Base-by-base conservation (phyloP, 768 basidiomycete genomes). In the Serendipita sp. region DNA sequence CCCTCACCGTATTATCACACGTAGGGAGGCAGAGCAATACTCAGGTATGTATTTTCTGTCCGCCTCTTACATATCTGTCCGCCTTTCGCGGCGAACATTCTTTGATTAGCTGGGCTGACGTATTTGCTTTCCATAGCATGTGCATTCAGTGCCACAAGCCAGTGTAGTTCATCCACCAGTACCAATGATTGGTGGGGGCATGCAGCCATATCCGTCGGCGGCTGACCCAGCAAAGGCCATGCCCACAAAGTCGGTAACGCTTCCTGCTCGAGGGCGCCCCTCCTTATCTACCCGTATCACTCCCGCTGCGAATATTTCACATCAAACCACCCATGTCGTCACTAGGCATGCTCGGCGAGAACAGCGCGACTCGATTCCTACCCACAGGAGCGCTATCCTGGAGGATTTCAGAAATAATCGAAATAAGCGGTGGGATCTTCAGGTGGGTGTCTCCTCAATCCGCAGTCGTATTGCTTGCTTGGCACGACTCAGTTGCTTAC, bases 371-470 rank as follows among this genome's bases (percentile, higher is more conserved):
- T 60, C 55, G 55, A 36, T 18, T 4, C 8, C 27, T 8, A 34
- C 31, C 11, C 4, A 4, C n/a, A 81, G 88, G 62, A 92, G 88
- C 72, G 78, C 85, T 6, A 69, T 89, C 44, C 73, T 96, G 62
- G 90, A 94, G 64, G 89, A 93, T 65, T 96, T 94, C 73, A 82
- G 91, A 65, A 79, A 82, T 36, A 86, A 87, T 75, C 88, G 86
- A 73, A 75, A 81, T 29, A 81, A 83, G 63, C 83, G 82, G 67
- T 97, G 92, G 94, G 84, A 87, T 66, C 76, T 96, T 23, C 75
- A 78, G 73, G 93, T 91, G 71, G 66, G 79, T 50, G 40, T 40
- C 40, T 40, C 6, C n/a, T 50, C 23, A 23, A n/a, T 18, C 8
- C n/a, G 6, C 6, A 8, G 48, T 50, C n/a, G 8, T 18, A 8